Conservation (phyloP, 805 yeast genomes). For the Saccharomycopsis selenospora region DNA sequence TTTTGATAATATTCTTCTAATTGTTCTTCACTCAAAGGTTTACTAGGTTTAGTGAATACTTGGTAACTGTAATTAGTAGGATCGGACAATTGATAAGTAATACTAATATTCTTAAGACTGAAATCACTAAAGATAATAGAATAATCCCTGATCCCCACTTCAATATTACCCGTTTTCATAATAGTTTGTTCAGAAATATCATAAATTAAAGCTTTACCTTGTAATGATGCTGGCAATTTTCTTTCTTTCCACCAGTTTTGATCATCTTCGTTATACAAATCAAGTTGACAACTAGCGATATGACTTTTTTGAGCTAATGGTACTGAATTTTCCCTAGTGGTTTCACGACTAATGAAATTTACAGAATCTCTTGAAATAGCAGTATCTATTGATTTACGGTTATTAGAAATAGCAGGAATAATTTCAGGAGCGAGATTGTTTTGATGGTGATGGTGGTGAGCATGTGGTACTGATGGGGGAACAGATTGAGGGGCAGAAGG, state of each 20-base stretch:
- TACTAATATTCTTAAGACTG: constrained; percentile 46
- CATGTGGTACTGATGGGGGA: constrained; percentile 7
- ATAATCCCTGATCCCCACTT: constrained; percentile 47
- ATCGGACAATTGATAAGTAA: constrained; percentile 46
- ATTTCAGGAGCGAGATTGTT: background rate
- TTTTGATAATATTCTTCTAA: constrained; percentile 43
- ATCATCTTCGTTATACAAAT: constrained; percentile 30
- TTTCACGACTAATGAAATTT: background rate
- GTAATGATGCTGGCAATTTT: constrained; percentile 49
- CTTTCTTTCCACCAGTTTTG: constrained; percentile 63
- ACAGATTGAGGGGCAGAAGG: constrained; percentile 16
- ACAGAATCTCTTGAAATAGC: background rate
- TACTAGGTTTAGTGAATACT: constrained; percentile 32
- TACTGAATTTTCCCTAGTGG: background rate
- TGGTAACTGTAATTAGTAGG: constrained; percentile 36
- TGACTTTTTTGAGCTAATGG: background rate
- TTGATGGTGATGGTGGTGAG: background rate
- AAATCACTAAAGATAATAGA: constrained; percentile 69
- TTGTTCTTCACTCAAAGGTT: constrained; percentile 38
- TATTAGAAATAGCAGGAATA: background rate
- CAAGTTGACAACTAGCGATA: constrained; percentile 16
- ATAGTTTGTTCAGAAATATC: constrained; percentile 59
- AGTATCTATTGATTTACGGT: constrained; percentile 2
- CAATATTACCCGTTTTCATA: constrained; percentile 49
- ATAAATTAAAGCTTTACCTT: constrained; percentile 44